These are phyloP conservation scores for Neurospora sublineolata DNA, from an alignment of 495 filamentous ascomycete species.

Conservation along the genomic window DNA sequence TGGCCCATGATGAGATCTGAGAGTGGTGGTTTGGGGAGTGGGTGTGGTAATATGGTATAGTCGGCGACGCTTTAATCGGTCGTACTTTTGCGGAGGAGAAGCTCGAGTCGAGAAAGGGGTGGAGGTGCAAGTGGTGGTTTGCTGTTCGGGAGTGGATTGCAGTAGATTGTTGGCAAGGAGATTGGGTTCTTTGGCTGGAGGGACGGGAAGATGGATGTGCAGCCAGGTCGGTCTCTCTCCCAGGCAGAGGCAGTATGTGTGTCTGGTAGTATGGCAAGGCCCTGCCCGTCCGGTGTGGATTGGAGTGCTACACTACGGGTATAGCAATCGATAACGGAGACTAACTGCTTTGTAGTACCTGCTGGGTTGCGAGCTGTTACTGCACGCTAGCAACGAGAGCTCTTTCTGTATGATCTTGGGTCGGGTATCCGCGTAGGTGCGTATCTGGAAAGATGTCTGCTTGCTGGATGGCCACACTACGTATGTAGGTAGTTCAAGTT, in stretches of 20 bases:
- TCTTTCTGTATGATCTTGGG: background rate
- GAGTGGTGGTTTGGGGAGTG: constrained; percentile 8
- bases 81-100: background rate
- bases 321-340: background rate
- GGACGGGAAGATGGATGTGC: background rate
- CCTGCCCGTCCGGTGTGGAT: background rate
- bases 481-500: background rate
- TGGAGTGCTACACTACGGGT: background rate
- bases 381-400: background rate
- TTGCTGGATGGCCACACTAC: background rate
- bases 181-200: background rate
- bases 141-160: background rate
- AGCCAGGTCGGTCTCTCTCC: background rate
- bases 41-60: constrained; percentile 8
- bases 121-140: background rate
- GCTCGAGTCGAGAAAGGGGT: background rate
- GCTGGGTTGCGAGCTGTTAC: background rate
- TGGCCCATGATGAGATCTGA: constrained; percentile 67
- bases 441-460: background rate
- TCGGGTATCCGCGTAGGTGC: background rate
- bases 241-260: background rate
- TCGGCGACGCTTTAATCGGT: constrained; percentile 1
- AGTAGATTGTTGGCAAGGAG: background rate
- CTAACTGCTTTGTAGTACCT: background rate
- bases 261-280: background rate